Evolutionary conservation across 2,329 filamentous ascomycete species (phyloP).

Genomic region (Cryphonectria radicalis): DNA sequence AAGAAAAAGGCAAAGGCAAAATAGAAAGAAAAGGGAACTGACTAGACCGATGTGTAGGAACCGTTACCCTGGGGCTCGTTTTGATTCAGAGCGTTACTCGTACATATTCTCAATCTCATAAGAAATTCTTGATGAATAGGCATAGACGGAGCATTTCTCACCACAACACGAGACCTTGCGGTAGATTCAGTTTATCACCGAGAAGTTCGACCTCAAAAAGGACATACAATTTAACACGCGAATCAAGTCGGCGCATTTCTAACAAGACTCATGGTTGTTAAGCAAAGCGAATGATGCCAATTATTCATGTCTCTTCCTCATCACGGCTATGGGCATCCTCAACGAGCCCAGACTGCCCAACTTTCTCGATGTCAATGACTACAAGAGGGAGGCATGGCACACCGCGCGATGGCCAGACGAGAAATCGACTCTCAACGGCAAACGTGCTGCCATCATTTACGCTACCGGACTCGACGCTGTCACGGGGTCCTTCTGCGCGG

Average conservation of each 20-base stretch:
- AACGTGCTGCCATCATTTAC: slow-evolving; percentile 17
- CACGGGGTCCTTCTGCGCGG: slow-evolving; percentile 38
- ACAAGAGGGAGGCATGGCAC: slow-evolving; percentile 16
- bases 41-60: not conserved
- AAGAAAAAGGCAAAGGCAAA: no score
- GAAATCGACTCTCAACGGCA: not conserved
- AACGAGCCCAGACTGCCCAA: slow-evolving; percentile 19
- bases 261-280: slow-evolving; percentile 14
- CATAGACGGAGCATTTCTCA: slow-evolving; percentile 43
- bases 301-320: slow-evolving; percentile 3
- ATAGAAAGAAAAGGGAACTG: not conserved
- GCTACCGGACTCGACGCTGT: slow-evolving; percentile 50
- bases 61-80: slow-evolving; percentile 37
- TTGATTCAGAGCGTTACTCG: slow-evolving; percentile 51
- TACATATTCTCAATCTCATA: slow-evolving; percentile 50
- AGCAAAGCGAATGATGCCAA: not conserved
- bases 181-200: slow-evolving; percentile 45
- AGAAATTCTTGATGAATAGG: slow-evolving; percentile 47
- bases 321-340: slow-evolving; percentile 16
- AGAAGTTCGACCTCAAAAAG: slow-evolving; percentile 35
- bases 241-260: slow-evolving; percentile 25
- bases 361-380: slow-evolving; percentile 14
- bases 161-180: slow-evolving; percentile 42
- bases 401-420: slow-evolving; percentile 15
- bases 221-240: slow-evolving; percentile 14